Base-by-base conservation (phyloP, 2,329 filamentous ascomycete genomes). In the Calonectria honghensis region DNA sequence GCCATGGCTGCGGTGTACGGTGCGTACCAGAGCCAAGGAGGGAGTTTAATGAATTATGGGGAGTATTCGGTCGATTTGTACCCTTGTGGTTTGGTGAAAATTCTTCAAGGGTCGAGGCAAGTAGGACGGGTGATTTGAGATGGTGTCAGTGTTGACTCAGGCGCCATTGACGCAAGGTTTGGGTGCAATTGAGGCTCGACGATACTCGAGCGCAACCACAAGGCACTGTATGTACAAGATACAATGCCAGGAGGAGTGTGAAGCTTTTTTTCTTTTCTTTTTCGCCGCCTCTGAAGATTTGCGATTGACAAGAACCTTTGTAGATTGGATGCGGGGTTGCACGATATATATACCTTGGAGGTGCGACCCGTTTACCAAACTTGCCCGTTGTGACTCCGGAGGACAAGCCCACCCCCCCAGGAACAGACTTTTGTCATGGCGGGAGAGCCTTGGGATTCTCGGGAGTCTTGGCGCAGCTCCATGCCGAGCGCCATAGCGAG, bases 1-100 rank as follows among this genome's bases (percentile, higher is more conserved):
- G 87, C 83, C 87, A 88, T 89, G 74, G 77, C 79, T 78, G 72
- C 77, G 66, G 74, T 50, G 61, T 70, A 66, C 20, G 20, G 51
- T 29, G 39, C 64, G 54, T 73, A 74, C 73, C 71, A 54, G 65
- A 61, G 68, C 64, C 68, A 67, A 66, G 31, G 39, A 50, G 31
- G 31, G 37, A 41, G 68, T 61, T 51, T 27, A 24, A n/a, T 57
- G 45, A 39, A 48, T 39, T 63, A 35, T 65, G 24, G 50, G 59
- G 35, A 54, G 52, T 39, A 61, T 68, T 32, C 54, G 31, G 35
- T 57, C 63, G 37, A 74, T 68, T 75, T 71, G 51, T 70, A 70
- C 61, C 67, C 54, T 73, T 72, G 70, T 70, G 63, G 70, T 63
- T 48, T 61, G 27, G 51, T 51, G 31, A 27, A 29, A 29, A 59